Evolutionary conservation across 805 yeast genomes (phyloP).

Genomic region (Zygosaccharomyces pseudorouxii): DNA sequence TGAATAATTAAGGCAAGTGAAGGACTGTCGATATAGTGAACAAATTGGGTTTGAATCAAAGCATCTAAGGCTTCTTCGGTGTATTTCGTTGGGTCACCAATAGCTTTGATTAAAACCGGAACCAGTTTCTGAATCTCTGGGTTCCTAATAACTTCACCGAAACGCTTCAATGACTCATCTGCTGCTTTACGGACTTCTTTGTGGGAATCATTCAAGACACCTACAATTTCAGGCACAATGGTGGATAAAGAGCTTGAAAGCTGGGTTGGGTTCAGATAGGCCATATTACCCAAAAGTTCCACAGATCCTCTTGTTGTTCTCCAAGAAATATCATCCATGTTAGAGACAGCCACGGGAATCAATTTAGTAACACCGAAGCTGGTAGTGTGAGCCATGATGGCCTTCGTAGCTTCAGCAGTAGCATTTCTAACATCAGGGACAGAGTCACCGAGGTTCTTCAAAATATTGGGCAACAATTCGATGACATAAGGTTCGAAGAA

Average conservation of each 20-base stretch:
- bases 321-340: conserved; percentile 89
- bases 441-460: conserved; percentile 80
- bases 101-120: conserved; percentile 81
- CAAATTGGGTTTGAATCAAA: conserved; percentile 84
- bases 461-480: conserved; percentile 76
- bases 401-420: conserved; percentile 79
- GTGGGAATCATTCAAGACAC: conserved; percentile 90
- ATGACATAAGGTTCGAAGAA: conserved; percentile 92
- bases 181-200: conserved; percentile 97
- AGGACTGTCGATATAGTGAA: conserved; percentile 97
- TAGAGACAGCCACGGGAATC: conserved; percentile 84
- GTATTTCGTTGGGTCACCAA: conserved; percentile 89
- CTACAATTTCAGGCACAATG: conserved; percentile 94
- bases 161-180: conserved; percentile 77
- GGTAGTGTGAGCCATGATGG: conserved; percentile 86
- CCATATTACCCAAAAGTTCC: conserved; percentile 95
- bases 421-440: conserved; percentile 84
- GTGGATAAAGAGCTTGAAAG: conserved; percentile 81
- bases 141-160: conserved; percentile 95
- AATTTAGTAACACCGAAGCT: conserved; percentile 86
- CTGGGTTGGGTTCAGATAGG: conserved; percentile 92
- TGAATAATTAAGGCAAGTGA: conserved; percentile 92
- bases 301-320: conserved; percentile 96
- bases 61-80: conserved; percentile 86
- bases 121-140: conserved; percentile 94